Evolutionary conservation across 495 filamentous ascomycete genomes (phyloP).

Genomic region (Bombardia bombarda): DNA sequence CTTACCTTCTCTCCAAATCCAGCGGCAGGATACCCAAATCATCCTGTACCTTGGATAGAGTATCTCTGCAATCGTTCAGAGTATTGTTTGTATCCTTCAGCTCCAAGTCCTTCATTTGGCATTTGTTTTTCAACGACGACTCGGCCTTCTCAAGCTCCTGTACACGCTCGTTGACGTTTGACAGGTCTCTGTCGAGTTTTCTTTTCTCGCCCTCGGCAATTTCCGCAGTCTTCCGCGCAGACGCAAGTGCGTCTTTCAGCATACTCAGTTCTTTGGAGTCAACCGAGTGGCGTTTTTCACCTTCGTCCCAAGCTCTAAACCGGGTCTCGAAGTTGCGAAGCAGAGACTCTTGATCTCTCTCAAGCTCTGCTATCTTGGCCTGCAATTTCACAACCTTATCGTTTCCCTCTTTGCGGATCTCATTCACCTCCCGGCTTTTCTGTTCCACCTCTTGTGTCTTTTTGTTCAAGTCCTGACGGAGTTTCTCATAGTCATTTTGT

Average conservation of each 20-base stretch:
- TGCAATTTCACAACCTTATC: neutral
- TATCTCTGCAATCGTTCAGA: neutral
- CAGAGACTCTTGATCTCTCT: neutral
- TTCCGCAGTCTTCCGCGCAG: neutral
- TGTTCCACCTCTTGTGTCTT: neutral
- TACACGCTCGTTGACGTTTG: neutral
- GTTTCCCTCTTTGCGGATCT: neutral
- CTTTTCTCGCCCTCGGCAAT: neutral
- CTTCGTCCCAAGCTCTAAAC: neutral
- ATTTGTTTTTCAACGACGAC: neutral
- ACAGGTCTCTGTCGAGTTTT: neutral
- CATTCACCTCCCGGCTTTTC: neutral
- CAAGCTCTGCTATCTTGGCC: neutral
- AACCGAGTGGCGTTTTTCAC: neutral
- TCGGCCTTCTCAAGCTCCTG: neutral
- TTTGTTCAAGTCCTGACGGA: neutral
- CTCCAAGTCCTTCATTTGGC: neutral
- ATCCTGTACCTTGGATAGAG: neutral
- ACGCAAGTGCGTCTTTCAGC: neutral
- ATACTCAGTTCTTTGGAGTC: neutral
- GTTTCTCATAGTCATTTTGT: neutral
- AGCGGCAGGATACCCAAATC: neutral
- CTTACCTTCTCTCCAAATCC: neutral
- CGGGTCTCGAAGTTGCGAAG: neutral
- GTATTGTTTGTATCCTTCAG: neutral